Percentiles rank a stretch among this genome's conserved stretches.
Evolutionary conservation across 2,329 filamentous ascomycete species (phyloP).

Genomic region (Pseudocercospora macadamiae): DNA sequence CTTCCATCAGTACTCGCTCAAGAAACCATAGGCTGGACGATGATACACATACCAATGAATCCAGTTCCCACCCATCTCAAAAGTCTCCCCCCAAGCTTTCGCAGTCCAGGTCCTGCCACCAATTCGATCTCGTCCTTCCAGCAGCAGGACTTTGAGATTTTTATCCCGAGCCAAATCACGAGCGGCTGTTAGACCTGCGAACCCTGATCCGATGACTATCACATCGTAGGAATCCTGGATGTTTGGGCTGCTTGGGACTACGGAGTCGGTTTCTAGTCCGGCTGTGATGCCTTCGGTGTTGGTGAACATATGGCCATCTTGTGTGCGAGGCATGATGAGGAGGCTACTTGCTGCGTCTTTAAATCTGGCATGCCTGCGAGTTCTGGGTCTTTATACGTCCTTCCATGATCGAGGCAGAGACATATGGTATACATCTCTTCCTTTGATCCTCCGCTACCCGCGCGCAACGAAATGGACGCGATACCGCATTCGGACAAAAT

Average conservation of each 20-base stretch:
- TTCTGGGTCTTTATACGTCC: too few relatives aligned
- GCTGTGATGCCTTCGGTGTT: background rate
- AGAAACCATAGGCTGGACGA: too few relatives aligned
- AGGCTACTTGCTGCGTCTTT: too few relatives aligned
- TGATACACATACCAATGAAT: constrained; percentile 40
- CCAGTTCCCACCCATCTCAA: constrained; percentile 57
- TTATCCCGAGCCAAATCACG: constrained; percentile 34
- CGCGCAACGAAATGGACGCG: too few relatives aligned
- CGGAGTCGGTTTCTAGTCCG: background rate
- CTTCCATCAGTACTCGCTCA: background rate
- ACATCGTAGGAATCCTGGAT: constrained; percentile 34
- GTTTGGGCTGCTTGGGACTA: background rate
- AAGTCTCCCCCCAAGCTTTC: constrained; percentile 48
- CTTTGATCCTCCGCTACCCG: too few relatives aligned
- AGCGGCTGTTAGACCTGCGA: constrained; percentile 38
- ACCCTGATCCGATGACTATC: constrained; percentile 49
- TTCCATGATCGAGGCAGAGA: too few relatives aligned
- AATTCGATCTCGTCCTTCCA: constrained; percentile 54
- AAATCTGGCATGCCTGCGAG: too few relatives aligned
- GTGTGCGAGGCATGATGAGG: constrained; percentile 9
- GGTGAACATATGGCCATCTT: constrained; percentile 5
- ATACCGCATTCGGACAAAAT: too few relatives aligned
- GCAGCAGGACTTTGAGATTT: constrained; percentile 47
- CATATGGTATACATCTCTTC: too few relatives aligned
- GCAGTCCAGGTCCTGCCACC: constrained; percentile 54